Evolutionary conservation across 169 alveolate genomes (phyloP).

Genomic region (Cryptosporidium sp.): DNA sequence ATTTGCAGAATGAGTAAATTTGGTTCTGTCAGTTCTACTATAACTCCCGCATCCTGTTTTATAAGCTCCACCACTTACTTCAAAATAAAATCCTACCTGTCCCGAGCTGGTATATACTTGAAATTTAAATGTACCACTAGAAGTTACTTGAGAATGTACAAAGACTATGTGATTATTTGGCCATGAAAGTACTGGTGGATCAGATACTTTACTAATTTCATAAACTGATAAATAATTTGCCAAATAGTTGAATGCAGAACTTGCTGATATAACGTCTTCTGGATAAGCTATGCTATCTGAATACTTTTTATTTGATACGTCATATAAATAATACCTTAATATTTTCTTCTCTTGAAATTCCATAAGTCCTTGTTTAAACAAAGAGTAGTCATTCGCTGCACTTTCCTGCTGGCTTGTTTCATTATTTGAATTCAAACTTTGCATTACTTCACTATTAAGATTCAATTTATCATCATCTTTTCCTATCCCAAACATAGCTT

Average conservation of each 20-base stretch:
- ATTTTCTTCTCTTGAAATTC: conserved; percentile 16
- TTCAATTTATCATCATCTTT: not conserved
- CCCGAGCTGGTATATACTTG: conserved; percentile 43
- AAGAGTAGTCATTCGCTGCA: conserved; percentile 3
- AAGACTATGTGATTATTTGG: conserved; percentile 62
- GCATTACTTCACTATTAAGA: not conserved
- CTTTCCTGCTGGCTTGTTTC: not conserved
- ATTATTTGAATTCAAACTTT: not conserved
- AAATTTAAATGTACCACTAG: conserved; percentile 37
- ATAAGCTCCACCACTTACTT: not conserved
- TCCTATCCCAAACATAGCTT: conserved; percentile 13
- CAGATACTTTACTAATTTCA: conserved; percentile 6
- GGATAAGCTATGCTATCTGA: conserved; percentile 37
- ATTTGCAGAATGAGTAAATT: conserved; percentile 19
- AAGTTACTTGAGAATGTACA: conserved; percentile 10
- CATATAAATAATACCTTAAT: conserved; percentile 22
- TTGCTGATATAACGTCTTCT: conserved; percentile 10
- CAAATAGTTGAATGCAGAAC: conserved; percentile 37
- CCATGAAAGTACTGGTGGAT: conserved; percentile 48
- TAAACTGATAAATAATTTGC: not conserved
- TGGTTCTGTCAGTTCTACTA: conserved; percentile 5
- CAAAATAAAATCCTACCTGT: conserved; percentile 21
- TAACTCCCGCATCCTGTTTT: conserved; percentile 43
- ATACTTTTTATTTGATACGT: not conserved
- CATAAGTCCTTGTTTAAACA: conserved; percentile 22